phyloP scores from a whole-genome alignment of 2,329 filamentous ascomycete genomes.

The Diaporthe helianthi region DNA sequence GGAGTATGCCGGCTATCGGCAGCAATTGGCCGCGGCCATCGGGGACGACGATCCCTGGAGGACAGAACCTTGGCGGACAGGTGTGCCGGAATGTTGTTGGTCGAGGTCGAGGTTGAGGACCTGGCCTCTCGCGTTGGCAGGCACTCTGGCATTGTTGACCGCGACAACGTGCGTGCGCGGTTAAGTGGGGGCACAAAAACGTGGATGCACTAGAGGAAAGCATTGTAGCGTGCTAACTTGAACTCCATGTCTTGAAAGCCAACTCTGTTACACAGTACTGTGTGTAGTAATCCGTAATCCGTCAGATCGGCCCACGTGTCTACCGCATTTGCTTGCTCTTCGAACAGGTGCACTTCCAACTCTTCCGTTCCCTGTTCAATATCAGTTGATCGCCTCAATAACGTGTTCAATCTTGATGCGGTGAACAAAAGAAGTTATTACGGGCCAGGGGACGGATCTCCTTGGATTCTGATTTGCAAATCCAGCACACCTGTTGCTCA shows the following conservation, averaged over 20 bases:
- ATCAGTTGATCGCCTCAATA: slow-evolving; percentile 5
- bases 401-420: background rate
- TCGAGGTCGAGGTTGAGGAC: background rate
- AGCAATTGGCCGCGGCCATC: background rate
- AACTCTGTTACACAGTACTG: background rate
- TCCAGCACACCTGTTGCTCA: background rate
- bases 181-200: background rate
- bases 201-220: background rate
- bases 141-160: background rate
- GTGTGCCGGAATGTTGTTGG: background rate
- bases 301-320: background rate
- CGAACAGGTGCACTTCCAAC: background rate
- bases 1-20: slow-evolving; percentile 12
- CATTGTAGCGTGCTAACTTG: background rate
- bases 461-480: background rate
- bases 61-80: background rate
- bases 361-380: background rate
- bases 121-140: background rate
- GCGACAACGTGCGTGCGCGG: slow-evolving; percentile 2
- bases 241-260: background rate
- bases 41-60: background rate
- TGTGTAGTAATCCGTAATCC: no score
- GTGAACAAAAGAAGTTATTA: background rate
- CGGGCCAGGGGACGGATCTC: background rate
- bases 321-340: background rate